These are phyloP conservation scores for Coniochaeta sp. DNA, from an alignment of 2,329 filamentous ascomycete genomes.

Conservation along the genomic window DNA sequence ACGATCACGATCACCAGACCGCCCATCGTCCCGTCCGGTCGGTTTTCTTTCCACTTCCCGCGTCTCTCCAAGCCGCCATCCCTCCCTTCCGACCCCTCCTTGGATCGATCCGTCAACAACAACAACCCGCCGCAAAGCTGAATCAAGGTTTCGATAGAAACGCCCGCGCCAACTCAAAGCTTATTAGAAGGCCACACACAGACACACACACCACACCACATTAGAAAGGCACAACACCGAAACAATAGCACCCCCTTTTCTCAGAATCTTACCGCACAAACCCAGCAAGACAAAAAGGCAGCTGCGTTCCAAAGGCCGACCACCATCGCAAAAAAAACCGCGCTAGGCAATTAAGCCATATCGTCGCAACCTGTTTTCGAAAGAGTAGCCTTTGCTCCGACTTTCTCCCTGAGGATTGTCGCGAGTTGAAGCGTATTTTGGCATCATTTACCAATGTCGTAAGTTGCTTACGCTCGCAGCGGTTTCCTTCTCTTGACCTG, in stretches of 20 bases:
- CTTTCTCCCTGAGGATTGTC: slow-evolving; percentile 35
- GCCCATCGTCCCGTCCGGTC: background rate
- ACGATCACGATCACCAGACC: slow-evolving; percentile 1
- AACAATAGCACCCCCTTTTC: background rate
- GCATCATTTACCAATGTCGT: slow-evolving; percentile 27
- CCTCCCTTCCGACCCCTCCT: background rate
- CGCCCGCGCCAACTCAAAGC: background rate
- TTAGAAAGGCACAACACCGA: background rate
- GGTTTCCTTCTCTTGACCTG: background rate
- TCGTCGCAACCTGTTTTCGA: slow-evolving; percentile 2
- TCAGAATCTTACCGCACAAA: background rate
- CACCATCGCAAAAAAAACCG: background rate
- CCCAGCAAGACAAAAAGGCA: background rate
- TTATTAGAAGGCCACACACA: background rate
- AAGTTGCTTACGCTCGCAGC: slow-evolving; percentile 15
- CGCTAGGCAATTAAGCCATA: background rate
- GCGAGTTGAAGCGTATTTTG: slow-evolving; percentile 35
- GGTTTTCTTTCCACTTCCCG: background rate
- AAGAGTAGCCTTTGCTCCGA: slow-evolving; percentile 32
- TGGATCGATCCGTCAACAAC: background rate
- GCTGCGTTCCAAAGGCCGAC: background rate
- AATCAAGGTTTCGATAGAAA: background rate
- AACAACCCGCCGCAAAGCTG: background rate
- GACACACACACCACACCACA: background rate
- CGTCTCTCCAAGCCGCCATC: background rate